A percentile compares a stretch with the other conserved stretches of the same genome.
Conservation (phyloP, 2,329 filamentous ascomycete species). For the Dothideomycetes sp. region DNA sequence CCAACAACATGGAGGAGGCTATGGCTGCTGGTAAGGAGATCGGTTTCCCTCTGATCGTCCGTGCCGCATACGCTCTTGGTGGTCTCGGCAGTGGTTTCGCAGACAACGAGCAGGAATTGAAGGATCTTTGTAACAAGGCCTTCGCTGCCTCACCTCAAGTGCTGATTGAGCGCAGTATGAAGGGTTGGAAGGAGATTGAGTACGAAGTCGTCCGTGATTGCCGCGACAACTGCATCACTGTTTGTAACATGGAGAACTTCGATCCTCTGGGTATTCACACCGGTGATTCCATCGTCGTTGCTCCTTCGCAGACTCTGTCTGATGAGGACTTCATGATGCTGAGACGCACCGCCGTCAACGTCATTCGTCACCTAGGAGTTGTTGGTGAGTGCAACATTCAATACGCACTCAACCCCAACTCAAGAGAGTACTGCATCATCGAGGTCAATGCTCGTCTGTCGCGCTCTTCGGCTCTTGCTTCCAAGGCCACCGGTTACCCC, state of each 20-base stretch:
- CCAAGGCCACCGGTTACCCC: slow-evolving; percentile 94
- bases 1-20: slow-evolving; percentile 79
- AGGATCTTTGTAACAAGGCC: slow-evolving; percentile 86
- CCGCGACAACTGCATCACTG: slow-evolving; percentile 96
- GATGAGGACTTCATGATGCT: slow-evolving; percentile 99
- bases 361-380: slow-evolving; percentile 92
- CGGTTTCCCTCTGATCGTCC: slow-evolving; percentile 92
- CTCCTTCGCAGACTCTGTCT: slow-evolving; percentile 90
- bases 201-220: slow-evolving; percentile 96
- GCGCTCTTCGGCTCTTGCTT: slow-evolving; percentile 87
- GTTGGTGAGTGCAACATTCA: slow-evolving; percentile 99
- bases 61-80: slow-evolving; percentile 90
- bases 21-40: slow-evolving; percentile 82
- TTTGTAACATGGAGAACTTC: slow-evolving; percentile 99
- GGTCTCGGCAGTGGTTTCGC: slow-evolving; percentile 94
- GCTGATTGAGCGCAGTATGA: slow-evolving; percentile 96
- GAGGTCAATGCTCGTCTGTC: slow-evolving; percentile 97
- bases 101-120: slow-evolving; percentile 71
- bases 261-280: slow-evolving; percentile 97
- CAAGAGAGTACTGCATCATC: slow-evolving; percentile 95
- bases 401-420: slow-evolving; percentile 92
- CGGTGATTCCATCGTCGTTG: slow-evolving; percentile 95
- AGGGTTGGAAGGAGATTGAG: slow-evolving; percentile 99
- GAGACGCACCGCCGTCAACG: slow-evolving; percentile 89
- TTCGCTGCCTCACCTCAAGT: slow-evolving; percentile 94